A percentile compares a stretch with the other conserved stretches of the same genome.
These are phyloP conservation scores for Ambrosia trifida DNA, from an alignment of 129 eudicot species.

Conservation along the genomic window DNA sequence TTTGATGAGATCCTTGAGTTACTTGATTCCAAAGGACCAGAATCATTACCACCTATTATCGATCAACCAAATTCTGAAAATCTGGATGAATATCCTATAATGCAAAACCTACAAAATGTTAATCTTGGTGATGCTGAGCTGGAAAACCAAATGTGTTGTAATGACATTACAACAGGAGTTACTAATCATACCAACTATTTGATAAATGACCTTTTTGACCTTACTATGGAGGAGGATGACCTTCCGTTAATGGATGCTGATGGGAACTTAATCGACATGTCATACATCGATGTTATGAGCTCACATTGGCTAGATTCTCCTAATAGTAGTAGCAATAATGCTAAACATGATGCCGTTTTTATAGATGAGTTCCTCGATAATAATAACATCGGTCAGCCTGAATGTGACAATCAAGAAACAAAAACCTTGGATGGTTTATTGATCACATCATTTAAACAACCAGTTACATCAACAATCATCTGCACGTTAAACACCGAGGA, in stretches of 20 bases:
- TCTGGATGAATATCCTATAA: slow-evolving; percentile 14
- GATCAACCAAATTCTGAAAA: slow-evolving; percentile 19
- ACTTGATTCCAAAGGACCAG: slow-evolving; percentile 45
- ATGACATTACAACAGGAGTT: slow-evolving; percentile 19
- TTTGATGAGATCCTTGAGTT: slow-evolving; percentile 33
- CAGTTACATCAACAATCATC: slow-evolving; percentile 40
- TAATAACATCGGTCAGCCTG: slow-evolving; percentile 11
- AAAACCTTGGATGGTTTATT: slow-evolving; percentile 26
- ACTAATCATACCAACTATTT: slow-evolving; percentile 37
- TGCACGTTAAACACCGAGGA: slow-evolving; percentile 74
- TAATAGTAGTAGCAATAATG: slow-evolving; percentile 27
- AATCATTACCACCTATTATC: slow-evolving; percentile 24
- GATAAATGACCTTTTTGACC: slow-evolving; percentile 43
- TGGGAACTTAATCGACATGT: slow-evolving; percentile 36
- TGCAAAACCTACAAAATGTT: slow-evolving; percentile 18
- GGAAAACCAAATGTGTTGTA: slow-evolving; percentile 29
- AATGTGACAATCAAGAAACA: slow-evolving; percentile 18
- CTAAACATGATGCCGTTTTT: slow-evolving; percentile 9
- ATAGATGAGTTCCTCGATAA: slow-evolving; percentile 20
- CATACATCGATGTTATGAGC: slow-evolving; percentile 46
- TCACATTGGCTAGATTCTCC: slow-evolving; percentile 54
- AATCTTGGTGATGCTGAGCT: slow-evolving; percentile 16
- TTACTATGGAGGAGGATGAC: slow-evolving; percentile 53
- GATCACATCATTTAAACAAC: slow-evolving; percentile 27
- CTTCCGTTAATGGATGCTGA: slow-evolving; percentile 42